These are phyloP conservation scores for Gracilaria domingensis DNA, from an alignment of 23 red algal species.

Conservation along the genomic window DNA sequence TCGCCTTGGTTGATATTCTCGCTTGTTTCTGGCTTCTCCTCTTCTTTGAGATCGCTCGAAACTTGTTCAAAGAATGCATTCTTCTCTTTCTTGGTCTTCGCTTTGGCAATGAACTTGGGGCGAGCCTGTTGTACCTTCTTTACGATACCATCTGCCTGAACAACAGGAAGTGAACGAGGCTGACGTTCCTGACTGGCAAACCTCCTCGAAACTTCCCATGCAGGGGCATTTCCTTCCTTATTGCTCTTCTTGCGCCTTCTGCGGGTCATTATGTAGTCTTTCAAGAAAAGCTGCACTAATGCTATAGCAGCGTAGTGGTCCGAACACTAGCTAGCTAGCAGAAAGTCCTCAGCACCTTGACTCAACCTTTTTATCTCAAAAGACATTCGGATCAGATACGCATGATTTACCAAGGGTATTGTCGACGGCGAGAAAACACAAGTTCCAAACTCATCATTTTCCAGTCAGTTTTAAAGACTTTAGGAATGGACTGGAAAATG, in stretches of 20 bases:
- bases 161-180: conserved; percentile 27
- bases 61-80: neutral
- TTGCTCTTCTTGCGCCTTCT: conserved; percentile 12
- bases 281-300: neutral
- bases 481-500: no score
- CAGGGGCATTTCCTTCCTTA: neutral
- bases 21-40: neutral
- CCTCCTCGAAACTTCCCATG: conserved; percentile 40
- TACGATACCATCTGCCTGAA: conserved; percentile 48
- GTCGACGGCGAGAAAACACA: neutral
- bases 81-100: conserved; percentile 30
- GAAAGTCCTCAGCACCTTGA: no score
- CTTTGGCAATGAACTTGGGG: conserved; percentile 49
- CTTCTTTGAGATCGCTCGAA: neutral
- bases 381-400: no score
- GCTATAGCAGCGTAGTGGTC: no score
- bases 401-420: no score
- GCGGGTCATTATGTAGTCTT: neutral
- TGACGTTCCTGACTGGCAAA: conserved; percentile 7
- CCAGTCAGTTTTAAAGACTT: neutral
- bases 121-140: neutral
- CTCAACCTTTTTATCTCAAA: no score
- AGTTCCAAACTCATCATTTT: no score
- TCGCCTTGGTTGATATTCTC: neutral
- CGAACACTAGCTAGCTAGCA: no score